Conservation (phyloP, 768 basidiomycete genomes). For the Glaciozyma antarctica region DNA sequence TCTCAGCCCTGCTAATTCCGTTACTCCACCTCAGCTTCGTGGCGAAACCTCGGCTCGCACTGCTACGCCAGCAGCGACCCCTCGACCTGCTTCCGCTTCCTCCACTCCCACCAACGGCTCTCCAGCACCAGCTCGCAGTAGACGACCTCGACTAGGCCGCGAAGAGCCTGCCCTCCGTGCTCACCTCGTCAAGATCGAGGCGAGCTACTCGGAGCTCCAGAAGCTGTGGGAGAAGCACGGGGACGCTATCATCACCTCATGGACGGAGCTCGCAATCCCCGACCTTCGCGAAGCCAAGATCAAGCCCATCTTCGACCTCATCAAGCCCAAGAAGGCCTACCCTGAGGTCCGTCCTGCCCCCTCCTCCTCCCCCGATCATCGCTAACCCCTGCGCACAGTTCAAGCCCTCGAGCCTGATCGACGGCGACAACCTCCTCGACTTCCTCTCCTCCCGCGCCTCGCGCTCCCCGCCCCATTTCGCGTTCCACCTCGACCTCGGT, state of each 20-base stretch:
- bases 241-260: background rate
- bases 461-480: background rate
- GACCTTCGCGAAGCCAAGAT: background rate
- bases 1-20: background rate
- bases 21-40: background rate
- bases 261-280: background rate
- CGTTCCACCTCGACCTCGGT: constrained; percentile 34
- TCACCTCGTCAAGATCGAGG: constrained; percentile 3
- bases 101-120: background rate
- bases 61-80: background rate
- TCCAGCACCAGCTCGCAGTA: background rate
- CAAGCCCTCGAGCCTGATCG: constrained; percentile 39
- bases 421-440: constrained; percentile 66
- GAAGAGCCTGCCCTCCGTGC: background rate
- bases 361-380: background rate
- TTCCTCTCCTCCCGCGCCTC: constrained; percentile 80
- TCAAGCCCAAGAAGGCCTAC: constrained; percentile 52
- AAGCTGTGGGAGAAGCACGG: background rate
- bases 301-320: background rate
- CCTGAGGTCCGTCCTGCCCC: constrained; percentile 46
- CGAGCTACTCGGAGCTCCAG: background rate
- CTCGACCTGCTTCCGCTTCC: background rate
- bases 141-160: background rate
- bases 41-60: background rate
- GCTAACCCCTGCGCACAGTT: constrained; percentile 42